phyloP scores from a whole-genome alignment of 2,329 filamentous ascomycete species.

The Stromatinia cepivora region DNA sequence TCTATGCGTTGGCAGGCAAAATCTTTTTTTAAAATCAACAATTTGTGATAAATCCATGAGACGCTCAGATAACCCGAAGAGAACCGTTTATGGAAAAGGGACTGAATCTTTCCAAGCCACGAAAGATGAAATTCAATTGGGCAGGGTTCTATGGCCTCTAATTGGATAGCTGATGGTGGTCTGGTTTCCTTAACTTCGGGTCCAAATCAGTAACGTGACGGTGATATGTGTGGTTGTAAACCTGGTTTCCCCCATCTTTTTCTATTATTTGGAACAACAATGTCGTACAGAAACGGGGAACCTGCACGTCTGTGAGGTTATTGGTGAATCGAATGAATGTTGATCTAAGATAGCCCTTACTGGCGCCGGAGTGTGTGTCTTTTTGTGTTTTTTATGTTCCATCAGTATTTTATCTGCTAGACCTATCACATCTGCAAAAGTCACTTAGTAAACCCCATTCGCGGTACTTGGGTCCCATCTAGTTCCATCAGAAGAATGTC shows the following conservation, averaged over 20 bases:
- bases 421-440: conserved; percentile 32
- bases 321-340: conserved; percentile 1
- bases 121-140: conserved; percentile 1
- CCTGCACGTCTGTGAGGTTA: not conserved
- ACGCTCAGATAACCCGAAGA: not conserved
- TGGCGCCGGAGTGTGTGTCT: not conserved
- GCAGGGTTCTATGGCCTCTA: conserved; percentile 32
- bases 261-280: not conserved
- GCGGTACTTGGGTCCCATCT: conserved; percentile 21
- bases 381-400: not conserved
- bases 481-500: not conserved
- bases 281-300: conserved; percentile 7
- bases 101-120: conserved; percentile 14
- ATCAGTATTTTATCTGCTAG: not conserved
- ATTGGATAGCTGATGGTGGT: conserved; percentile 31
- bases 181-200: conserved; percentile 31
- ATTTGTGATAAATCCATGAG: not conserved
- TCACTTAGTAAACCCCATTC: conserved; percentile 32
- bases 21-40: not conserved
- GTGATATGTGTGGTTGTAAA: conserved; percentile 34
- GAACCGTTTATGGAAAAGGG: conserved; percentile 20
- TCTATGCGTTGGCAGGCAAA: conserved; percentile 25
- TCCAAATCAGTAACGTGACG: conserved; percentile 38
- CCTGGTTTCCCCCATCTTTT: conserved; percentile 8
- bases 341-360: conserved; percentile 6